These are phyloP conservation scores for Lasiodiplodia theobromae DNA, from an alignment of 2,329 filamentous ascomycete genomes.

Conservation along the genomic window DNA sequence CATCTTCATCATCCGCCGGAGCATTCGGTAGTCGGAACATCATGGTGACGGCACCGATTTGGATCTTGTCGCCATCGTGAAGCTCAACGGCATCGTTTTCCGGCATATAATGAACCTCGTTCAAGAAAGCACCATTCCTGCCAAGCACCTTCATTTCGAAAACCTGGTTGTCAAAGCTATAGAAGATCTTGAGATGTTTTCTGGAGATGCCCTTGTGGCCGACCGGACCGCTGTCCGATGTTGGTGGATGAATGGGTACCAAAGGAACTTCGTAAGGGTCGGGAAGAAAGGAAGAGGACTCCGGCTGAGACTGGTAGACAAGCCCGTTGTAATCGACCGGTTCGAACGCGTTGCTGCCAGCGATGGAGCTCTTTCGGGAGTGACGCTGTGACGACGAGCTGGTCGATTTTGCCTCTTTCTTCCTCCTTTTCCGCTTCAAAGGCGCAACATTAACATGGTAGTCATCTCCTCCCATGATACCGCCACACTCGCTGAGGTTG, in stretches of 20 bases:
- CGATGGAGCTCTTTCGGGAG: constrained; percentile 43
- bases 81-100: constrained; percentile 62
- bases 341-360: constrained; percentile 46
- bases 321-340: constrained; percentile 59
- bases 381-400: constrained; percentile 56
- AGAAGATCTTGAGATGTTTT: constrained; percentile 75
- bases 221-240: constrained; percentile 38
- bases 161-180: constrained; percentile 66
- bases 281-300: constrained; percentile 59
- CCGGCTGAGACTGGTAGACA: constrained; percentile 53
- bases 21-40: constrained; percentile 72
- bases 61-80: constrained; percentile 69
- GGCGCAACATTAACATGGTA: constrained; percentile 30
- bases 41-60: constrained; percentile 75
- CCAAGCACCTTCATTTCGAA: constrained; percentile 72
- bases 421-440: constrained; percentile 23
- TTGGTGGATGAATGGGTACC: constrained; percentile 75
- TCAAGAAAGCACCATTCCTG: constrained; percentile 73
- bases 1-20: constrained; percentile 63
- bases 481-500: constrained; percentile 38
- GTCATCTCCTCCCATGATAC: constrained; percentile 37
- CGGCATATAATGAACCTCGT: constrained; percentile 64
- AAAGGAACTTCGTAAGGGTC: constrained; percentile 69
- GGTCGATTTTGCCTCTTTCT: constrained; percentile 55
- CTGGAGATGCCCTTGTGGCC: constrained; percentile 77